phyloP scores from a whole-genome alignment of 164 flowering plant species.

The Macadamia integrifolia region DNA sequence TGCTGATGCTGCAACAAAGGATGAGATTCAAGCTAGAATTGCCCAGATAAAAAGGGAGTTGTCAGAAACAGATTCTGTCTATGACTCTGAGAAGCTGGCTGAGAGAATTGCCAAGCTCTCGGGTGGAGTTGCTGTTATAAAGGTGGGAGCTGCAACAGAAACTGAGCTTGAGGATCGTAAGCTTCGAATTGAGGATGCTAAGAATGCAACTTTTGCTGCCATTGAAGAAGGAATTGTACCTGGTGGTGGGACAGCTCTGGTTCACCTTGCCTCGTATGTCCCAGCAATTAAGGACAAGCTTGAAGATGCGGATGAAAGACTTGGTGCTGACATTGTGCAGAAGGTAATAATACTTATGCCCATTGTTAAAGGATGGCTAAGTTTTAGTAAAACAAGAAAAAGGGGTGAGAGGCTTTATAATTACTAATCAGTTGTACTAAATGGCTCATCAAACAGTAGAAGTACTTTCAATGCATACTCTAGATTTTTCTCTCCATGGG shows the following conservation, averaged over 20 bases:
- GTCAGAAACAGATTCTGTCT: slow-evolving; percentile 85
- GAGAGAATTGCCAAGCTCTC: slow-evolving; percentile 96
- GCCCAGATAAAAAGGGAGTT: slow-evolving; percentile 90
- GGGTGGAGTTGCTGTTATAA: slow-evolving; percentile 97
- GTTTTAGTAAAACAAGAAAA: too few species aligned
- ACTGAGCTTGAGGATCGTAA: slow-evolving; percentile 97
- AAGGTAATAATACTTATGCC: slow-evolving; percentile 48
- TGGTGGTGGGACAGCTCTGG: slow-evolving; percentile 95
- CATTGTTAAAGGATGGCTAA: too few species aligned
- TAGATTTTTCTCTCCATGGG: too few species aligned
- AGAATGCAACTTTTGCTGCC: slow-evolving; percentile 99
- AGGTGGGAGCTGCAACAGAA: slow-evolving; percentile 98
- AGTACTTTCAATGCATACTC: too few species aligned
- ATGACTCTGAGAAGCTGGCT: slow-evolving; percentile 87
- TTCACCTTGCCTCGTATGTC: slow-evolving; percentile 65
- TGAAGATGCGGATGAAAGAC: slow-evolving; percentile 75
- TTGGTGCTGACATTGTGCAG: slow-evolving; percentile 93
- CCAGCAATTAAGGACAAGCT: slow-evolving; percentile 78
- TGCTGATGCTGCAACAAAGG: slow-evolving; percentile 96
- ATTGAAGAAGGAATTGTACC: slow-evolving; percentile 99
- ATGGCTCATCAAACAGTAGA: too few species aligned
- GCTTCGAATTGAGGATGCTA: slow-evolving; percentile 96
- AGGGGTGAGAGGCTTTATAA: too few species aligned
- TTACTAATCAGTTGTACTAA: too few species aligned
- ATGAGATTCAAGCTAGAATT: slow-evolving; percentile 87